Evolutionary conservation across 768 basidiomycete genomes (phyloP), one percentile per base, ranked within the genome.

Genomic region (Lyophyllum semitale): DNA sequence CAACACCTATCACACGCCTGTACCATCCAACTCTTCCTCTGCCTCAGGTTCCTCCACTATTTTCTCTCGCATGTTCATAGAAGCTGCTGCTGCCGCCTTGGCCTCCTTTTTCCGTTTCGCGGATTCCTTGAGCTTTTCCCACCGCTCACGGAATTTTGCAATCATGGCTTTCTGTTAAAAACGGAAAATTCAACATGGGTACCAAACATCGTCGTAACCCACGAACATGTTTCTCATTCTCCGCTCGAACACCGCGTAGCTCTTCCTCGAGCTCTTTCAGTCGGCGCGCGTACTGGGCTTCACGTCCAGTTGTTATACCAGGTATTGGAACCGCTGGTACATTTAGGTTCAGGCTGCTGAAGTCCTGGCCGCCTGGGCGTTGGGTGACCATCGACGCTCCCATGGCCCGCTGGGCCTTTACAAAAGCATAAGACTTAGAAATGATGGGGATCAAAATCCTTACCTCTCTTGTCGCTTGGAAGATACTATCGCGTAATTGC

Each of bases 81-180:
- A 71, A 62, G 77, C 67, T 17, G 72, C 74, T 20, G 77, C 80
- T 17, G 79, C 77, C 8, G 77, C 81, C 50, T 84, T 84, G 13
- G 85, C 86, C 64, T 90, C 88, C 68, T 92, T 90, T 74, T 93
- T 93, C 57, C 88, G 84, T 70, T 87, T 91, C 8, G 91, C 88
- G 25, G 88, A 89, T 64, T 94, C 93, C 67, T 94, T 94, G 53
- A 94, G 74, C 68, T 91, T 93, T 67, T 91, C 89, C 92, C 92
- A 94, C 37, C 90, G 80, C 71, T 93, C 92, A 25, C 88, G 83
- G 71, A 90, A 93, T 63, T 89, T 88, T 20, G 79, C 76, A 59
- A 93, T 91, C 82, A 91, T 89, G 11, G 83, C 76, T 84, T 88
- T 90, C 92, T 93, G 71, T 55, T 63, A 55, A 46, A 63, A 17